Evolutionary conservation across 371 early-diverging fungal genomes (phyloP), one percentile per base, ranked within the genome.

Genomic region (Massospora cicadina): DNA sequence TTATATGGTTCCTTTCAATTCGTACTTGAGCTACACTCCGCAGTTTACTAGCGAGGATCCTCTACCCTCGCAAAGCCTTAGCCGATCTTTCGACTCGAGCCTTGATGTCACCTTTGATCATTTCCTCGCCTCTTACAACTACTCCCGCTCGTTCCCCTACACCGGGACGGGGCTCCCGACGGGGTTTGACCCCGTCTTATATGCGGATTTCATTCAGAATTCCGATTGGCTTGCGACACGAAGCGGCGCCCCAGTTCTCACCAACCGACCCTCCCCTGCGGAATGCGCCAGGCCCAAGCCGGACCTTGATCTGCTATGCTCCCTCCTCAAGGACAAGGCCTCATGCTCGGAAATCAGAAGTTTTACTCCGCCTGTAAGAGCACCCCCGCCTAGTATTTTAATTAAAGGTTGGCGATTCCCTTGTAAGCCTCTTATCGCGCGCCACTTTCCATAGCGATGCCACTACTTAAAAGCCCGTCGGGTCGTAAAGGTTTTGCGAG

Each of bases 301-400:
- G n/a, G 63, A 63, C 55, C 23, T 63, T 10, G 63, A 63, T 30
- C 23, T 23, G n/a, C 33, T 63, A 54, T 63, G 63, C 30, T 33
- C 33, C n/a, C 13, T 33, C 5, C 33, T 63, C 54, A n/a, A 29
- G 2, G 33, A 63, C 5, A 63, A 63, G 29, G 63, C 63, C 12
- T 54, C 63, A 13, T 63, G 63, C 55, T 28, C 13, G 7, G 63
- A 33, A 7, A 53, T 27, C 28, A 60, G 23, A 5, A 17, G 17
- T 43, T 43, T 17, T 43, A 43, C 17, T 43, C 43, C 43, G 5
- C 43, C 5, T 43, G 43, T 17, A 43, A 43, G 17, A 17, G 17
- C 43, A 43, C 43, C 43, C 43, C 43, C 43, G 43, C 17, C 17
- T 43, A 43, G 43, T 43, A 43, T 43, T 43, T 43, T 43, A 10